Base-by-base conservation (phyloP, 192 early-diverging fungal species). In the Helicostylum pulchrum region DNA sequence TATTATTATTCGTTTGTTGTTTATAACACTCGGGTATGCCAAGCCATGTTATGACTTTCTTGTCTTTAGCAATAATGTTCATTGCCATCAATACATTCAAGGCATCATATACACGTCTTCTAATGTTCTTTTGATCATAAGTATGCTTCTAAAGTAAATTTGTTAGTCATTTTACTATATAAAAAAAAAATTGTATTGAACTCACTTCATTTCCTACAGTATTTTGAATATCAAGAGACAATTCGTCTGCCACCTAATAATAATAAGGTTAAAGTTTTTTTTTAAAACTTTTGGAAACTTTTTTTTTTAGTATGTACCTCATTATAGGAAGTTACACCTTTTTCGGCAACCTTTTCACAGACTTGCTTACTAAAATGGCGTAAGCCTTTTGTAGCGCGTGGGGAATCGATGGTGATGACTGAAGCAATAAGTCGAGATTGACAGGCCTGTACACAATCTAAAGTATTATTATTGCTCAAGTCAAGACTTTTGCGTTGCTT, bases 71-170 rank as follows among this genome's bases (percentile, higher is more conserved):
- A 52, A 88, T 88, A 30, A 88, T 85, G 17, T 66, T 78, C 64
- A 88, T 78, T 4, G 85, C 82, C 77, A 83, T 84, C 46, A 87
- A 62, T 11, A 88, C 84, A 56, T 88, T 88, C 42, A 88, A 68
- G n/a, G 87, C 87, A 72, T 88, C 87, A 59, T 88, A 88, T 0
- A 88, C 87, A 20, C 87, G 83, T 34, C 87, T 75, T 17, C 87
- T 80, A 56, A 88, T 85, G 54, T 87, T 88, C 70, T 88, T 81
- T 48, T 79, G 77, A 65, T 85, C 83, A 59, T 65, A 78, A 53
- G 43, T 43, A 43, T 49, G 43, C 14, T 61, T 69, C 64, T 70
- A n/a, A n/a, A n/a, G n/a, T n/a, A n/a, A n/a, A n/a, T n/a, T n/a
- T n/a, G n/a, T n/a, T n/a, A n/a, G n/a, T n/a, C n/a, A n/a, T n/a